These are phyloP conservation scores for Pelargonium citronellum DNA, from an alignment of 441 rosid genomes.

Conservation along the genomic window DNA sequence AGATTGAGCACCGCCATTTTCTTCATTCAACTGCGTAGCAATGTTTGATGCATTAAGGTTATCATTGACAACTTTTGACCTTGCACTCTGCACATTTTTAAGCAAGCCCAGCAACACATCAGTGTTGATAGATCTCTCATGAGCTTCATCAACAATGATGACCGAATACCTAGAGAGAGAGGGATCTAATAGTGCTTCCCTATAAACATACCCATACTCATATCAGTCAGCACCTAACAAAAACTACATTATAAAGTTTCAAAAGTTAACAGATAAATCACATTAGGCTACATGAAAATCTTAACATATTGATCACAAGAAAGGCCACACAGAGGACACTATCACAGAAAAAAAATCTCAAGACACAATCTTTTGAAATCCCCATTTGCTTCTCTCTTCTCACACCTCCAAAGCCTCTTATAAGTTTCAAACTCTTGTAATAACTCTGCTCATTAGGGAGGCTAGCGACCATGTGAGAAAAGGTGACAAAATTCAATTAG, in stretches of 20 bases:
- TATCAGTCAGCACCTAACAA: conserved; percentile 15
- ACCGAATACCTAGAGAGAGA: conserved; percentile 73
- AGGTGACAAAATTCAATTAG: too few species aligned
- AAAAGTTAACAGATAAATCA: background rate
- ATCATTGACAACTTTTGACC: conserved; percentile 37
- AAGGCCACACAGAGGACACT: too few species aligned
- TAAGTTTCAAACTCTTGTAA: too few species aligned
- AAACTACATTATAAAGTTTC: conserved; percentile 3
- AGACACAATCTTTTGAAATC: too few species aligned
- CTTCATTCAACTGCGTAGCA: conserved; percentile 26
- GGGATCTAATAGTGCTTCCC: conserved; percentile 86
- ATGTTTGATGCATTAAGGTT: conserved; percentile 21
- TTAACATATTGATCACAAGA: too few species aligned
- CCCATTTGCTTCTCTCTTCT: too few species aligned
- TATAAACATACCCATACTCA: conserved; percentile 26
- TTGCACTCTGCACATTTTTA: conserved; percentile 55
- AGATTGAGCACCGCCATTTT: conserved; percentile 26
- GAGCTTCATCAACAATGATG: conserved; percentile 87
- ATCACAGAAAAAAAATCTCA: too few species aligned
- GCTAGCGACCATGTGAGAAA: too few species aligned
- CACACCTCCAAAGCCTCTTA: too few species aligned
- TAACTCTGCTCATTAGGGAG: too few species aligned
- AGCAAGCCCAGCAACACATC: conserved; percentile 86
- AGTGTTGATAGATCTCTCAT: conserved; percentile 88
- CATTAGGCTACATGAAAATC: background rate